A percentile compares a stretch with the other conserved stretches of the same genome.
Evolutionary conservation across 2,329 filamentous ascomycete genomes (phyloP).

Genomic region (Aspergillus jensenii): DNA sequence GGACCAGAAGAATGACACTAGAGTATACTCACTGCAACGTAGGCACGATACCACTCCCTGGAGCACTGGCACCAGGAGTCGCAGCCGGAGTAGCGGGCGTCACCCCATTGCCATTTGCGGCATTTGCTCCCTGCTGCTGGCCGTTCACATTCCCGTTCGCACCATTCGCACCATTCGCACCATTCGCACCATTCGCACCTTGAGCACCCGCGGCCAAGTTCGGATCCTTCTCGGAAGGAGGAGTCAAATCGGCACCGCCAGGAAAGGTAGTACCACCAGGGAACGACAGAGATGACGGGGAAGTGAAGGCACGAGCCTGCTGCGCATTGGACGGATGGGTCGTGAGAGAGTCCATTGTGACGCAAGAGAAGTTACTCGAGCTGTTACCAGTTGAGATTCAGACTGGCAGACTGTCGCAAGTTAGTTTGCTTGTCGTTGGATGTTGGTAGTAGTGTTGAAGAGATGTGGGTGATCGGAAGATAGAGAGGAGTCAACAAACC

Average conservation of each 20-base stretch:
- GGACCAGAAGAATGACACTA: slow-evolving; percentile 39
- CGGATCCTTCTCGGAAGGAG: slow-evolving; percentile 68
- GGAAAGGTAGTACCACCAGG: slow-evolving; percentile 85
- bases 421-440: not conserved
- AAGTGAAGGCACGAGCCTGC: slow-evolving; percentile 95
- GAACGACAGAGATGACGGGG: slow-evolving; percentile 87
- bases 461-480: slow-evolving; percentile 14
- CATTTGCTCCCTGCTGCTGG: slow-evolving; percentile 59
- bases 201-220: slow-evolving; percentile 43
- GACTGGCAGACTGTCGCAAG: not conserved
- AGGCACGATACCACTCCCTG: slow-evolving; percentile 85
- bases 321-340: slow-evolving; percentile 88
- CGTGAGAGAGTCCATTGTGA: slow-evolving; percentile 81
- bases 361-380: slow-evolving; percentile 26
- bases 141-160: slow-evolving; percentile 52
- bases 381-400: slow-evolving; percentile 22
- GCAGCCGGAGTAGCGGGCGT: slow-evolving; percentile 88
- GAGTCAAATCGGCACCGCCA: slow-evolving; percentile 79
- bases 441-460: not conserved
- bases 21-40: slow-evolving; percentile 91
- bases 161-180: slow-evolving; percentile 51
- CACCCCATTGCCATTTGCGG: slow-evolving; percentile 72
- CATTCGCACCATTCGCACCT: slow-evolving; percentile 51
- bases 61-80: slow-evolving; percentile 78
- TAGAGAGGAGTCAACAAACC: slow-evolving; percentile 44